A percentile compares a stretch with the other conserved stretches of the same genome.
phyloP scores from a whole-genome alignment of 345 rosid genomes.

The Salix koriyanagi region DNA sequence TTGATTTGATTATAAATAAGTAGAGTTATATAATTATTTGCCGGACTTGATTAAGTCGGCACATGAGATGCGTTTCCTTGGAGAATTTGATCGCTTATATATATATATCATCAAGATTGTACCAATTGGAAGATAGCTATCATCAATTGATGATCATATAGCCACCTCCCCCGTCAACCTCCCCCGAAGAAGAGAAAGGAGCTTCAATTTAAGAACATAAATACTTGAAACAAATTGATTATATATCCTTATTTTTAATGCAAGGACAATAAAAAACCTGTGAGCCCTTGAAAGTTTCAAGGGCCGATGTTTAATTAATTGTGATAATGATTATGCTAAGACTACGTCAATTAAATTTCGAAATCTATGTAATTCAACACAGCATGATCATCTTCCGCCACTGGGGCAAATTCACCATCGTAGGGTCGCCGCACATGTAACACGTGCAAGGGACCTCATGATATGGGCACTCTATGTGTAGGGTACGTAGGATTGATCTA shows the following conservation, averaged over 20 bases:
- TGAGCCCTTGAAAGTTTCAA: neutral
- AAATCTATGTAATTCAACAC: neutral
- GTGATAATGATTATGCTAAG: neutral
- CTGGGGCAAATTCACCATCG: neutral
- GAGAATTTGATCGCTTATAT: neutral
- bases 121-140: too few species aligned
- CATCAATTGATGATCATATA: neutral
- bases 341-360: neutral
- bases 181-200: too few species aligned
- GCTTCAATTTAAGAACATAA: neutral
- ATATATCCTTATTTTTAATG: neutral
- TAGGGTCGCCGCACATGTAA: neutral
- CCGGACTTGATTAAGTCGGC: neutral
- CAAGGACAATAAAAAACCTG: neutral
- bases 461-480: neutral
- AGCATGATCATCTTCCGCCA: neutral
- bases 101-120: too few species aligned
- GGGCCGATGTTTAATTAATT: neutral
- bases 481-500: neutral
- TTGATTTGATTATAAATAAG: neutral
- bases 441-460: conserved; percentile 2
- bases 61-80: neutral
- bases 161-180: too few species aligned
- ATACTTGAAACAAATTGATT: neutral
- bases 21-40: neutral